phyloP scores from a whole-genome alignment of 306 rosid species.

The Castanea mollissima region DNA sequence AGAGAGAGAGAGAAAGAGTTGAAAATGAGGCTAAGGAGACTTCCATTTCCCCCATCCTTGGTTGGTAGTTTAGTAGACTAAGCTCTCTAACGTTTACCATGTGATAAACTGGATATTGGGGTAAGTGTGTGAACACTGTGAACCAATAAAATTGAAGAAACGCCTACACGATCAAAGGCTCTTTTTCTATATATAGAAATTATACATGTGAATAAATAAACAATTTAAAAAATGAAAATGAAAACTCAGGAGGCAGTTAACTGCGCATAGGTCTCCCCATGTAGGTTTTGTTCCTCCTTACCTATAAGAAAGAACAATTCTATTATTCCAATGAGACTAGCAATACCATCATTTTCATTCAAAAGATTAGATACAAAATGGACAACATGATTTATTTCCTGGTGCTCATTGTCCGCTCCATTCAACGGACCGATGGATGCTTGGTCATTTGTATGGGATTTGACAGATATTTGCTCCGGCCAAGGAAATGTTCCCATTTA shows the following conservation, averaged over 20 bases:
- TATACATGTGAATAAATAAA: background rate
- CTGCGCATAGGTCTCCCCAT: background rate
- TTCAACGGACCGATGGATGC: background rate
- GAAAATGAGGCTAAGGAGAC: too few species aligned
- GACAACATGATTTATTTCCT: background rate
- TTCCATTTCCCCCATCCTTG: too few species aligned
- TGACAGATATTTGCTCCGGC: conserved; percentile 2
- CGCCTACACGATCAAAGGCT: background rate
- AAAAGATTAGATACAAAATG: background rate
- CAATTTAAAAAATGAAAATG: background rate
- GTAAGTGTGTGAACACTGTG: background rate
- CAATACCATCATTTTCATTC: background rate
- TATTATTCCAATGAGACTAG: background rate
- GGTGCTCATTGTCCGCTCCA: background rate
- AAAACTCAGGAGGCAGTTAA: too few species aligned
- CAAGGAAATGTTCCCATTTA: conserved; percentile 13
- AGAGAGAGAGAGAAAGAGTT: too few species aligned
- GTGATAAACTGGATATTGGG: background rate
- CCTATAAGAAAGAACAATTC: conserved; percentile 20
- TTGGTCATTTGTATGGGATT: background rate
- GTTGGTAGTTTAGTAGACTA: too few species aligned
- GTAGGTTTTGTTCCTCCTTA: background rate
- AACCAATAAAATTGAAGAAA: background rate
- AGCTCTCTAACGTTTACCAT: background rate
- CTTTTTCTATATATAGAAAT: background rate